Base-by-base conservation (phyloP, 2,329 filamentous ascomycete species). In the Calonectria hongkongensis region DNA sequence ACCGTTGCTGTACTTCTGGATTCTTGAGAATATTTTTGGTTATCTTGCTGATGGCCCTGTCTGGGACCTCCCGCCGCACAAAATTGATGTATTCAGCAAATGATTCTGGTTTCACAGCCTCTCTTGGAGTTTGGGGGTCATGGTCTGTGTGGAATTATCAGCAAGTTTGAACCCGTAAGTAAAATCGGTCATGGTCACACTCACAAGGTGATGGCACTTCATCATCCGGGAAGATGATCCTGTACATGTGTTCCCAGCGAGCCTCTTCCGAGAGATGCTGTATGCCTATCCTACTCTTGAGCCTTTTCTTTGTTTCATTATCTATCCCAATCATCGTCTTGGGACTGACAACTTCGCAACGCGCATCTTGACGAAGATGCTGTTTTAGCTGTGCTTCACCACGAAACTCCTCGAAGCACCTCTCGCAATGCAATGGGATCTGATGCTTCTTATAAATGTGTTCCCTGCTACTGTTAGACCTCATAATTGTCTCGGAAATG, bases 161-260 rank as follows among this genome's bases (percentile, higher is more conserved):
- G 27, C 4, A 39, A 33, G 9, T 13, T 13, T 3, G 16, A 10
- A 4, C 12, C n/a, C 2, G 2, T 8, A 21, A 15, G 0, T 7
- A 8, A 21, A 4, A 18, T 10, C 1, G 12, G 28, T 7, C 43
- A 1, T 12, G 12, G 28, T 7, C 43, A 1, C 10, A 43, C 72
- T 71, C 67, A 76, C 74, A 74, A 1, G 74, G 74, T 9, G 66
- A 74, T 0, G 74, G 74, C 13, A 76, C 70, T 2, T 48, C 27
- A 9, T 62, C 16, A 0, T 54, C 39, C 1, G 74, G 74, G 25
- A 76, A 76, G 1, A 76, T 33, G 28, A 73, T 68, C 30, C 36
- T 76, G 25, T 71, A 76, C 71, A 76, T 74, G 13, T 65, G 50
- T 28, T 66, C 30, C 74, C 74, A 76, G 16, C 3, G 25, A 2